A percentile compares a stretch with the other conserved stretches of the same genome.
These are phyloP conservation scores for Sungouiozyma intestinalis DNA, from an alignment of 805 yeast genomes.

Conservation along the genomic window DNA sequence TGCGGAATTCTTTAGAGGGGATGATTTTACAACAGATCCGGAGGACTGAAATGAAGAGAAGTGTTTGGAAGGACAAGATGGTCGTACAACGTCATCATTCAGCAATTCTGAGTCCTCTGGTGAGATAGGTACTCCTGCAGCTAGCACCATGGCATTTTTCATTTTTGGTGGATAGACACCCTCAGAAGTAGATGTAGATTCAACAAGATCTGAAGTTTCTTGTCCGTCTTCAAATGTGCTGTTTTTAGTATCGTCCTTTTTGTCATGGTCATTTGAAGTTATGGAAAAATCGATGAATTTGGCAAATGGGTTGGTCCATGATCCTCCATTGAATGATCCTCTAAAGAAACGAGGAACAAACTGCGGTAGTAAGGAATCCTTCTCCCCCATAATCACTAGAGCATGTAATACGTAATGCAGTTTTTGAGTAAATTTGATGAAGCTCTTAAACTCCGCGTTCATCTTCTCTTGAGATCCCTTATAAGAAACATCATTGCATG, in stretches of 20 bases:
- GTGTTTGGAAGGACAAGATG: not conserved
- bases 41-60: constrained; percentile 1
- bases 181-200: not conserved
- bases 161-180: constrained; percentile 14
- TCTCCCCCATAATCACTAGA: constrained; percentile 13
- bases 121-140: constrained; percentile 11
- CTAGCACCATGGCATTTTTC: constrained; percentile 16
- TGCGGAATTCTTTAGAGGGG: constrained; percentile 12
- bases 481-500: not conserved
- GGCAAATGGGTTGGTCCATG: constrained; percentile 64
- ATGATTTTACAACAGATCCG: constrained; percentile 6
- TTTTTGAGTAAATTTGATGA: constrained; percentile 21
- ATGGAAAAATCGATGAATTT: constrained; percentile 6
- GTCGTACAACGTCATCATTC: constrained; percentile 1
- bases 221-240: not conserved
- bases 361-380: constrained; percentile 39
- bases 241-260: not conserved
- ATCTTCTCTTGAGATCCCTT: constrained; percentile 6
- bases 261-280: not conserved
- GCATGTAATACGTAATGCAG: constrained; percentile 21
- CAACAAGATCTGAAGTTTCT: not conserved
- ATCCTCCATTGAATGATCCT: constrained; percentile 66
- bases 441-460: constrained; percentile 24
- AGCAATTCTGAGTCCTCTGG: not conserved
- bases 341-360: constrained; percentile 58